A percentile compares a stretch with the other conserved stretches of the same genome.
phyloP scores from a whole-genome alignment of 2,329 filamentous ascomycete genomes.

The Sphaceloma murrayae region DNA sequence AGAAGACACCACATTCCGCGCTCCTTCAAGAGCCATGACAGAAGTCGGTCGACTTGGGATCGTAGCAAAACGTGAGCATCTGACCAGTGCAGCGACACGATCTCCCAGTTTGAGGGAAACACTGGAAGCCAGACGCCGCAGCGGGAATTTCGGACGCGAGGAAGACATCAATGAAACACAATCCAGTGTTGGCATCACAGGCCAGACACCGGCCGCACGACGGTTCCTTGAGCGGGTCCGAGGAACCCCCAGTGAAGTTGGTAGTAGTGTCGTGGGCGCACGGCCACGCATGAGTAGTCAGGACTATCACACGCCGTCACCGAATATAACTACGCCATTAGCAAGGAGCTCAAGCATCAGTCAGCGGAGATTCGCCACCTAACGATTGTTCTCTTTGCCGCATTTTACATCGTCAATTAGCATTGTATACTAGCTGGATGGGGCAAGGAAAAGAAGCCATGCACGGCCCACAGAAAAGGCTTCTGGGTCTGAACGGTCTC shows the following conservation, averaged over 20 bases:
- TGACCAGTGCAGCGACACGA: slow-evolving; percentile 23
- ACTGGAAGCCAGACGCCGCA: slow-evolving; percentile 20
- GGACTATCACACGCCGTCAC: slow-evolving; percentile 7
- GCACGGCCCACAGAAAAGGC: too few relatives aligned
- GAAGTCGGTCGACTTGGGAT: slow-evolving; percentile 29
- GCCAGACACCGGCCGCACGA: slow-evolving; percentile 12
- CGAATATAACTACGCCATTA: slow-evolving; percentile 2
- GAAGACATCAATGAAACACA: slow-evolving; percentile 7
- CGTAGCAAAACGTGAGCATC: slow-evolving; percentile 18
- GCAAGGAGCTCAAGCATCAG: neutral
- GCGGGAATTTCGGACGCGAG: slow-evolving; percentile 13
- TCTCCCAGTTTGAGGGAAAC: slow-evolving; percentile 21
- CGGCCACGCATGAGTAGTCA: slow-evolving; percentile 8
- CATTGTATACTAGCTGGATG: too few relatives aligned
- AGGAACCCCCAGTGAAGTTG: slow-evolving; percentile 10
- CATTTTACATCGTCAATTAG: too few relatives aligned
- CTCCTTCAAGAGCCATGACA: slow-evolving; percentile 41
- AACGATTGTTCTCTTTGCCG: neutral
- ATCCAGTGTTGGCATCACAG: neutral
- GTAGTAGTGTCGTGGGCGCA: slow-evolving; percentile 4
- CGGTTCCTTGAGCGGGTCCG: slow-evolving; percentile 12
- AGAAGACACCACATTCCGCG: slow-evolving; percentile 32
- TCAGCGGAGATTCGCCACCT: slow-evolving; percentile 11
- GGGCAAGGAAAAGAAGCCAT: too few relatives aligned
- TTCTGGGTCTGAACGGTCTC: too few relatives aligned